Evolutionary conservation across 805 yeast genomes (phyloP), one percentile per base, ranked within the genome.

Genomic region (Alloascoidea hylecoeti): DNA sequence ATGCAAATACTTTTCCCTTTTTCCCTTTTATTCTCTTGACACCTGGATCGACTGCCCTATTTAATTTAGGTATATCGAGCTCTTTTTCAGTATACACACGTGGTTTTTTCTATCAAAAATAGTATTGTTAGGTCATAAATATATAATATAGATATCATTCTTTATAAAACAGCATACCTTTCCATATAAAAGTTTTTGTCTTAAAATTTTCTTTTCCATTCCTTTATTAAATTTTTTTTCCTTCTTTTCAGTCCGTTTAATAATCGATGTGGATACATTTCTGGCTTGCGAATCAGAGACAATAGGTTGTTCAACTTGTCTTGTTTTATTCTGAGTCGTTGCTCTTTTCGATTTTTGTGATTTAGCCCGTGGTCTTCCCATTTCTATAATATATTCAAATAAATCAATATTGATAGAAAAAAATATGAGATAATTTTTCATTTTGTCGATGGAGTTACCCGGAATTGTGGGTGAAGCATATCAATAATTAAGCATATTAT

Each of bases 1-100:
- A 55, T 15, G 53, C 54, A 39, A 54, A 56, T 15, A 52, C 57
- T 40, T 61, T 60, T 42, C 63, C 64, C 48, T 88, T 88, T 60
- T 89, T 89, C 35, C 96, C 96, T 35, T 64, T 64, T 47, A 66
- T 70, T 49, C 75, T 76, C 42, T 72, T 75, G 37, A 79, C 78
- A 30, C 97, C 97, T 9, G 97, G 96, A 35, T 75, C 70, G 23
- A 88, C 68, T 3, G 96, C 84, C 46, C 72, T 78, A 56, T 89
- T 89, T 50, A 89, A 66, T 17, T 68, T 65, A 18, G 96, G 96
- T 27, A 88, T 62, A 34, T 79, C 75, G 32, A 88, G 63, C 48
- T 86, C 94, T 42, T 75, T 78, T 46, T 88, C 96, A 6, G 75
- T 65, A 50, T 77, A 83, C 4, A 48, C 51, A 5, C 57, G 37